Evolutionary conservation across 2,329 filamentous ascomycete species (phyloP).

Genomic region (Fusarium sp.): DNA sequence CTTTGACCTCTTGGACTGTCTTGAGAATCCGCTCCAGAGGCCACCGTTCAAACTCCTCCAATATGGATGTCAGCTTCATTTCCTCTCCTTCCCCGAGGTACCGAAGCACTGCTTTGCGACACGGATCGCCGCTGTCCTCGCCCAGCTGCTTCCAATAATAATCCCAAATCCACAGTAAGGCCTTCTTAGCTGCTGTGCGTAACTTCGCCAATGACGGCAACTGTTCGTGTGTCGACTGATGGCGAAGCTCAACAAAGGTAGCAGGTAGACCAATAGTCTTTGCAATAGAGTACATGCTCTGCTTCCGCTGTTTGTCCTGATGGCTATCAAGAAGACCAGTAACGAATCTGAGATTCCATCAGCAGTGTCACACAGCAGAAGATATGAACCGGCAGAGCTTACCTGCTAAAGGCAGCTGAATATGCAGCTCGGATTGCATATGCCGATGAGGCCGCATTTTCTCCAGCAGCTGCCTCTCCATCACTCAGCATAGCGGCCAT

Average conservation of each 20-base stretch:
- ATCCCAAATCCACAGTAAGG: slow-evolving; percentile 87
- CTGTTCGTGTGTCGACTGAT: slow-evolving; percentile 91
- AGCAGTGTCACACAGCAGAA: neutral
- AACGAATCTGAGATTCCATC: slow-evolving; percentile 70
- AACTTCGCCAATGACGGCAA: slow-evolving; percentile 81
- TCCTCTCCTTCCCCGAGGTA: slow-evolving; percentile 56
- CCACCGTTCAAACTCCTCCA: slow-evolving; percentile 53
- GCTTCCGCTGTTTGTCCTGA: slow-evolving; percentile 74
- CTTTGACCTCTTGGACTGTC: slow-evolving; percentile 56
- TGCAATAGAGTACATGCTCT: slow-evolving; percentile 79
- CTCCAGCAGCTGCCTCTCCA: slow-evolving; percentile 52
- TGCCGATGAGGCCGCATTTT: slow-evolving; percentile 57
- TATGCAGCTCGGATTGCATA: slow-evolving; percentile 78
- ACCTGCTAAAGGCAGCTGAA: slow-evolving; percentile 80
- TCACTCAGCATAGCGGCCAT: slow-evolving; percentile 77
- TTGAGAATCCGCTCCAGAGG: slow-evolving; percentile 54
- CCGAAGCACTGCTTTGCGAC: slow-evolving; percentile 53
- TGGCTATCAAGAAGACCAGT: slow-evolving; percentile 83
- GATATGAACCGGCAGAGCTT: slow-evolving; percentile 49
- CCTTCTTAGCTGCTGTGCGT: slow-evolving; percentile 75
- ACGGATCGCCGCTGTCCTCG: slow-evolving; percentile 46
- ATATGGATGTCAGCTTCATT: slow-evolving; percentile 37
- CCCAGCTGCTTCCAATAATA: slow-evolving; percentile 80
- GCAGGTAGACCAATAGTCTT: slow-evolving; percentile 77
- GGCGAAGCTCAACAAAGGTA: slow-evolving; percentile 88